Evolutionary conservation across 331 rosid species (phyloP), one percentile per base, ranked within the genome.

Genomic region (Quercus tomentella): DNA sequence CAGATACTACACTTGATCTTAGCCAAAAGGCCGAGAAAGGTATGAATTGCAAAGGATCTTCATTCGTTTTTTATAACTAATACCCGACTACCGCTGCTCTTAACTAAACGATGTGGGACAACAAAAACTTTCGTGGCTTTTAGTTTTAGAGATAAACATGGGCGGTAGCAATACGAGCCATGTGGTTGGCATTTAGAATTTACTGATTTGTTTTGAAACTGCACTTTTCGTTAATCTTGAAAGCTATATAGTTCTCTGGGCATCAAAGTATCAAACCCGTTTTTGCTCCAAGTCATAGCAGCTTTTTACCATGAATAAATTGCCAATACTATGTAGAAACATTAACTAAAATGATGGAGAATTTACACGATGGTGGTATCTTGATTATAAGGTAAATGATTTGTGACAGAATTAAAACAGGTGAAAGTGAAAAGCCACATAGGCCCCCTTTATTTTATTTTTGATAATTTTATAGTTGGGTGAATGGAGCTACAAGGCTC

Each of bases 11-110:
- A 66, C 72, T 66, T 66, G 72, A 66, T 66, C 72, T 66, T 66
- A 66, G 72, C 72, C 72, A 66, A 66, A 66, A 66, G 72, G 72
- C 72, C 72, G 72, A 66, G 72, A 66, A 66, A 66, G 72, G 72
- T 31, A 66, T 66, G 72, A 3, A 0, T 8, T 1, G 2, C 0
- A 0, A 0, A 0, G 1, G 0, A 0, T 1, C 21, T 16, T 5
- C 51, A 0, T 31, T 31, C 22, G 5, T 3, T 1, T 30, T 66
- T 66, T 31, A 66, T 18, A 7, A 3, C 15, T 20, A 26, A 3
- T 43, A 5, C 22, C n/a, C 7, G 9, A 22, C 20, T 8, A 3
- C 51, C 20, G 23, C 7, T 20, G 22, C 70, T 66, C 49, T 4
- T 31, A 31, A 1, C 6, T 7, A 6, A 4, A 7, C 72, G 1